These are phyloP conservation scores for Pseudozyma flocculosa DNA, from an alignment of 1,284 basidiomycete genomes.

Conservation along the genomic window DNA sequence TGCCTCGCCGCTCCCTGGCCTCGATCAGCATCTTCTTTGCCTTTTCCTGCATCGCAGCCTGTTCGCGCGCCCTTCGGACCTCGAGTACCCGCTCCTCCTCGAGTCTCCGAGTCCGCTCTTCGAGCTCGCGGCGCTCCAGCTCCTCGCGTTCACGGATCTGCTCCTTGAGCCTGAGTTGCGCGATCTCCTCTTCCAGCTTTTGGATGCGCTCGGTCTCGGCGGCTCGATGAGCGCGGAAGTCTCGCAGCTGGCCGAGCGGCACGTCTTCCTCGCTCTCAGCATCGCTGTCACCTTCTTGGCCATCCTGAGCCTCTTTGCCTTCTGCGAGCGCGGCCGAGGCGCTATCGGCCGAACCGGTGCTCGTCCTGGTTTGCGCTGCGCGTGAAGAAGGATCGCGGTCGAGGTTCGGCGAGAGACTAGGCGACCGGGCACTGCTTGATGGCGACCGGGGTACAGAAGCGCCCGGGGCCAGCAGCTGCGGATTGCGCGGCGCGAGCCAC, in stretches of 20 bases:
- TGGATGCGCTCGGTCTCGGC: slow-evolving; percentile 25
- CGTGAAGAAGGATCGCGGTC: too few species aligned
- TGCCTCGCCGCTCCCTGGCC: slow-evolving; percentile 26
- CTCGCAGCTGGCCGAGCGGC: slow-evolving; percentile 31
- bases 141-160: slow-evolving; percentile 18
- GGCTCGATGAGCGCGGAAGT: slow-evolving; percentile 16
- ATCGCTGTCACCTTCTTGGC: slow-evolving; percentile 6
- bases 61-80: slow-evolving; percentile 12
- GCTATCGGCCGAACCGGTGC: too few species aligned
- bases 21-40: slow-evolving; percentile 25
- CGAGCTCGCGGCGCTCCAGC: slow-evolving; percentile 14
- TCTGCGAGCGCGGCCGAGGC: not conserved
- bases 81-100: slow-evolving; percentile 15
- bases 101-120: slow-evolving; percentile 18
- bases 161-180: slow-evolving; percentile 14
- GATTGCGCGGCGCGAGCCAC: slow-evolving; percentile 26
- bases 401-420: too few species aligned
- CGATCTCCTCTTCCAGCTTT: slow-evolving; percentile 24
- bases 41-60: slow-evolving; percentile 23
- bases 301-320: not conserved
- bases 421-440: slow-evolving; percentile 9
- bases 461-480: slow-evolving; percentile 15
- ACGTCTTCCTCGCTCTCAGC: slow-evolving; percentile 40
- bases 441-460: slow-evolving; percentile 1
- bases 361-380: too few species aligned